Conservation (phyloP, 148 eudicot species). For the Vaccinium myrtillus region DNA sequence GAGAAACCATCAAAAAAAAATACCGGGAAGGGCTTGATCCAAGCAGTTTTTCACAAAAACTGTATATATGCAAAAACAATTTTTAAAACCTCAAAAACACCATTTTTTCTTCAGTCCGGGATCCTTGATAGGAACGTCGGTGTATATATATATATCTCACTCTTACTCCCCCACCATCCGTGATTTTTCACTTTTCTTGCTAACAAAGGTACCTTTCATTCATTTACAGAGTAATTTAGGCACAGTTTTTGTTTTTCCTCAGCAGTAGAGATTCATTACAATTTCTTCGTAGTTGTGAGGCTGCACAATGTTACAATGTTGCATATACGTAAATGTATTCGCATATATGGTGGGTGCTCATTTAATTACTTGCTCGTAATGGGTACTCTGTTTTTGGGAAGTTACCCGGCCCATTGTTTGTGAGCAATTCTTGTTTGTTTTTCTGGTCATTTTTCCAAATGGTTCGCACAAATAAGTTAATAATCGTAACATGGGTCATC, state of each 20-base stretch:
- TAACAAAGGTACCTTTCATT: background rate
- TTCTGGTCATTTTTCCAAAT: background rate
- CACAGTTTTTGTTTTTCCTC: background rate
- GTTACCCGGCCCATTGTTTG: background rate
- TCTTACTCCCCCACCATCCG: background rate
- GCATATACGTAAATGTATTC: background rate
- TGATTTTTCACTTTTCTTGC: background rate
- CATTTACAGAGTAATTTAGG: background rate
- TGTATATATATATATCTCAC: background rate
- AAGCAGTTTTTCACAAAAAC: no score
- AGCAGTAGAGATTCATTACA: background rate
- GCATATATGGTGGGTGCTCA: background rate
- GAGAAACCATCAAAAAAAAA: no score
- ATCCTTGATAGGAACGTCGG: no score
- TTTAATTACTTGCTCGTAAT: background rate
- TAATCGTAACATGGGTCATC: background rate
- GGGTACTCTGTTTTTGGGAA: background rate
- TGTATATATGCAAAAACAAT: no score
- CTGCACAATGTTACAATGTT: background rate
- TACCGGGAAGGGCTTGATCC: no score
- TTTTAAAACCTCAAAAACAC: no score
- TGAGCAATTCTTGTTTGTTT: background rate
- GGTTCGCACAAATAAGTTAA: background rate
- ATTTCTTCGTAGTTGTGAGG: background rate
- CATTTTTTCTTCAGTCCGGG: no score